Evolutionary conservation across 345 rosid species (phyloP), one percentile per base, ranked within the genome.

Genomic region (Acer saccharum): DNA sequence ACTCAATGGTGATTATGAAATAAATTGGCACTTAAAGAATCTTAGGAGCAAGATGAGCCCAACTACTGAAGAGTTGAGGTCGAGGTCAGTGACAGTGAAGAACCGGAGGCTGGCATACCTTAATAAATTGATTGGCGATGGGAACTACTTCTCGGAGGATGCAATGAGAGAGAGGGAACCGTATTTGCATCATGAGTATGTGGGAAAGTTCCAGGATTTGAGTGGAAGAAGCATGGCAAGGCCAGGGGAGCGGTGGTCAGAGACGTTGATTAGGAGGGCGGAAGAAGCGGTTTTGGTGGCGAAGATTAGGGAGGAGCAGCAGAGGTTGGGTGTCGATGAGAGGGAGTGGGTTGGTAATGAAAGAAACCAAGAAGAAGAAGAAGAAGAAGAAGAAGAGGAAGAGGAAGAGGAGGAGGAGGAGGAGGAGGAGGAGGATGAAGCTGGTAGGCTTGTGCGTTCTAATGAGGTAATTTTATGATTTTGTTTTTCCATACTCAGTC

Each of bases 161-260:
- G 91, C 94, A 6, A 96, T 96, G 99, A 89, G 99, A 89, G 98
- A 88, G 79, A 88, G 98, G 76, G 95, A 94, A 80, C 99, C 98
- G 6, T 93, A 96, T 85, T 84, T 94, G 81, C 98, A 96, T 79
- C 97, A 96, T 29, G 98, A 96, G 86, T 92, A 91, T 77, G 88
- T 96, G 3, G 99, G 99, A n/a, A 96, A 89, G 85, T 96, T 92
- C 85, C 97, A 93, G 92, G 98, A 93, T 84, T 83, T 76, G 70
- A 84, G 79, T 81, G 91, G 89, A 14, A 86, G 97, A 85, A 79
- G 86, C 29, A 92, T 95, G 99, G 98, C 98, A 4, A 84, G 94
- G 82, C 98, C 97, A 0, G 99, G 99, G 65, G 98, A 94, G 81
- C 83, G 95, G 58, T 95, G 97, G 99, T 93, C 99, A 0, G 98